phyloP scores from a whole-genome alignment of 139 green algal species.

The Tetradesmus obliquus region DNA sequence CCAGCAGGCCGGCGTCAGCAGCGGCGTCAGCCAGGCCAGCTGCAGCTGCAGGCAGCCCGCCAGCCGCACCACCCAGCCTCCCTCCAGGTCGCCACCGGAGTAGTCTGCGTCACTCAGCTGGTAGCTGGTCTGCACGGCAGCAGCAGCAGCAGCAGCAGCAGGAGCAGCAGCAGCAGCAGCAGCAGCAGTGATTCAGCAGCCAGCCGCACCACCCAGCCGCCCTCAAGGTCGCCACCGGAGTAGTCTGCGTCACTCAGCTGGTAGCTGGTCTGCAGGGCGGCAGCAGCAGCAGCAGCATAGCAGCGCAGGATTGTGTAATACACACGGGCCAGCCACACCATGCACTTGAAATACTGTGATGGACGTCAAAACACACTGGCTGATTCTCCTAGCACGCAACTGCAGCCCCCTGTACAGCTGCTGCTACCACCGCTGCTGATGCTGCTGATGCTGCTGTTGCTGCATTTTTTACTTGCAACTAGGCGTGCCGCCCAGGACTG shows the following conservation, averaged over 20 bases:
- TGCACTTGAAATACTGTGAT: too few species aligned
- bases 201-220: constrained; percentile 84
- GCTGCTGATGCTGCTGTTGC: too few species aligned
- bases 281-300: neutral
- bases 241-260: constrained; percentile 84
- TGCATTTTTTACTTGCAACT: too few species aligned
- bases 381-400: too few species aligned
- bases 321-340: neutral
- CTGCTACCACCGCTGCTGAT: too few species aligned
- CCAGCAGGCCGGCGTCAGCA: constrained; percentile 37
- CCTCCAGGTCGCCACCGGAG: constrained; percentile 65
- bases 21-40: constrained; percentile 75
- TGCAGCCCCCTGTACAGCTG: too few species aligned
- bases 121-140: constrained; percentile 69
- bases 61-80: constrained; percentile 84
- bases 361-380: too few species aligned
- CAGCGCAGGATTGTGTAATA: neutral
- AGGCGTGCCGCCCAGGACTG: too few species aligned
- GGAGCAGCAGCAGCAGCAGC: neutral
- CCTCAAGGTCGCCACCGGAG: constrained; percentile 64
- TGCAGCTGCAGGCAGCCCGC: constrained; percentile 66
- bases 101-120: constrained; percentile 85
- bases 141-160: neutral
- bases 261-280: constrained; percentile 68
- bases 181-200: constrained; percentile 45